Evolutionary conservation across 495 filamentous ascomycete genomes (phyloP), one percentile per base, ranked within the genome.

Genomic region (Lophiotrema nucula): DNA sequence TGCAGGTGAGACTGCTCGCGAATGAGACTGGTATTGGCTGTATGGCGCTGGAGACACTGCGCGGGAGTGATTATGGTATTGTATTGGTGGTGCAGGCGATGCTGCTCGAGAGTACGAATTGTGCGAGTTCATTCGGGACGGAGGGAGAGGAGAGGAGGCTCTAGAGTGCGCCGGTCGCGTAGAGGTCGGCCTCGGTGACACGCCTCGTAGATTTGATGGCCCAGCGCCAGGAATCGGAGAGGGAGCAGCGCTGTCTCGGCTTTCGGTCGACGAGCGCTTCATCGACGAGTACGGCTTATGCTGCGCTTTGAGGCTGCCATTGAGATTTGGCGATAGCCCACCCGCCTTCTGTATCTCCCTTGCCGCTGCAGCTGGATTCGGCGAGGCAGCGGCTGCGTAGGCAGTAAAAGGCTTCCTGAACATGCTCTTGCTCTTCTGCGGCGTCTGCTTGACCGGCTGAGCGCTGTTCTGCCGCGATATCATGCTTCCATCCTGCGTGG

Each of bases 391-490:
- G 16, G 66, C 67, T 69, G 81, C 75, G 56, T 88, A 87, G 51
- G 84, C 84, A 60, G 83, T 79, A 65, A 88, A 89, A 3, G 86
- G 85, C 62, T 86, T 88, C 56, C 86, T 76, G 69, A 87, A 88
- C 52, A 70, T 66, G 11, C 81, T 80, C 69, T 81, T 86, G 18
- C 76, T 76, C 68, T 88, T 88, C 22, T 73, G 65, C 31, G 79
- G 70, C 37, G 76, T 74, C 69, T 41, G 73, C 71, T 61, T 77
- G 70, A 69, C 33, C 26, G 59, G 55, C 35, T 65, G 58, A 24
- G 56, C 47, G 25, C 58, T 67, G 47, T 56, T 59, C 35, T 70
- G 75, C 45, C 67, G 69, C 47, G 71, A 77, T 70, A 66, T 77
- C 74, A 62, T 81, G 76, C 67, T 81, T 73, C 75, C 64, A 70